Percentiles rank a stretch among this genome's conserved stretches.
phyloP scores from a whole-genome alignment of 1,284 basidiomycete genomes.

The Albatrellus sp. region DNA sequence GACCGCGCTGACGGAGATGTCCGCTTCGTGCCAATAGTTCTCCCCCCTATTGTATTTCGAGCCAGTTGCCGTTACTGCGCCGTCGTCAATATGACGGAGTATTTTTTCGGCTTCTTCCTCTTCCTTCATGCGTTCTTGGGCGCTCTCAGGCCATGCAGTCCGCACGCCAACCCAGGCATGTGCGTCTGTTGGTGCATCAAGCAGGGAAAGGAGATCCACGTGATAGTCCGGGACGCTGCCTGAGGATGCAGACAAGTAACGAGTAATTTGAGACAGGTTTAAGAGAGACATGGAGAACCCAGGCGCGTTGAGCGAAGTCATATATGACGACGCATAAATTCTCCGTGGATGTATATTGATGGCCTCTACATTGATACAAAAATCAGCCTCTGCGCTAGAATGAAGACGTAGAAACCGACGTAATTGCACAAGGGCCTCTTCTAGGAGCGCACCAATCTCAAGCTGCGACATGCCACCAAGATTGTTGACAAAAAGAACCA shows the following conservation, averaged over 20 bases:
- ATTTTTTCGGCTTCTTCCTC: constrained; percentile 1
- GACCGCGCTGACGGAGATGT: constrained; percentile 9
- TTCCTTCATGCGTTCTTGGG: constrained; percentile 2
- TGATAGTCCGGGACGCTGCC: neutral
- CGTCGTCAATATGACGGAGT: neutral
- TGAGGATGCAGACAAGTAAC: neutral
- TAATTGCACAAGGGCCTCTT: constrained; percentile 28
- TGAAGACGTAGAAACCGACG: constrained; percentile 17
- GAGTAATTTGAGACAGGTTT: constrained; percentile 16
- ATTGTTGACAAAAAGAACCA: constrained; percentile 39
- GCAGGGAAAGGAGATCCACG: constrained; percentile 18
- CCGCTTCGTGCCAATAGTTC: constrained; percentile 4
- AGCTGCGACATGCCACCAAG: constrained; percentile 41
- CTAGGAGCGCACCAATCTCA: constrained; percentile 37
- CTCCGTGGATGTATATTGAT: constrained; percentile 3
- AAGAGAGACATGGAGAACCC: constrained; percentile 30
- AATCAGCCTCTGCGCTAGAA: neutral
- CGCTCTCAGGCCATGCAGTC: constrained; percentile 9
- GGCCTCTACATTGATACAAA: neutral
- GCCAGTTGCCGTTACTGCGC: neutral
- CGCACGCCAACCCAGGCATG: constrained; percentile 25
- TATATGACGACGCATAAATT: constrained; percentile 24
- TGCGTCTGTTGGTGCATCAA: constrained; percentile 28
- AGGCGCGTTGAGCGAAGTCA: constrained; percentile 33
- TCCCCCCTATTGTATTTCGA: neutral